These are phyloP conservation scores for Melanogaster broomeanus DNA, from an alignment of 768 basidiomycete genomes.

Conservation along the genomic window DNA sequence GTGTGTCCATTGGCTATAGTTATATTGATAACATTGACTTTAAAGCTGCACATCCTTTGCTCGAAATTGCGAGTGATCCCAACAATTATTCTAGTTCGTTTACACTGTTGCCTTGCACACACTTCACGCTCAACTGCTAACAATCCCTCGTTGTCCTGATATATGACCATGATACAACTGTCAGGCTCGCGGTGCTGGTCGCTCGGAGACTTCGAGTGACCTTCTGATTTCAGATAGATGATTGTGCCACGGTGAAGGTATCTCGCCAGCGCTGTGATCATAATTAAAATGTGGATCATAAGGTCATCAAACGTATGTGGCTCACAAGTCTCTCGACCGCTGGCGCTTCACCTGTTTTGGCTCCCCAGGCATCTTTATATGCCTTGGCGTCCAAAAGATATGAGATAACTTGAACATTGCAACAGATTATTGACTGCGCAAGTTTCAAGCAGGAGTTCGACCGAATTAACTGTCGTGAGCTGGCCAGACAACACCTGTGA, in stretches of 20 bases:
- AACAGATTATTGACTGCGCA: background rate
- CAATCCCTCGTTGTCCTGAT: background rate
- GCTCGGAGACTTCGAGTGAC: conserved; percentile 30
- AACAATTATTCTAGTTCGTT: background rate
- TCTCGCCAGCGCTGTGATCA: conserved; percentile 16
- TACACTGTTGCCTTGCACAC: background rate
- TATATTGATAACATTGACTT: conserved; percentile 3
- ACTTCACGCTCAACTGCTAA: too few species aligned
- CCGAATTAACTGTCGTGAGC: background rate
- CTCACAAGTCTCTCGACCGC: conserved; percentile 28
- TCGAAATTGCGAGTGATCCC: background rate
- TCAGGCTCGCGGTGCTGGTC: conserved; percentile 13
- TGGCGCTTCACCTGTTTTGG: conserved; percentile 22
- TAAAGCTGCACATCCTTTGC: conserved; percentile 24
- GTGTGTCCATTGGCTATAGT: background rate
- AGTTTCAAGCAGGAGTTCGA: background rate
- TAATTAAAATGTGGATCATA: background rate
- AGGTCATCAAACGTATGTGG: background rate
- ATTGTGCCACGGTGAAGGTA: conserved; percentile 33
- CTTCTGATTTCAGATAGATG: conserved; percentile 31
- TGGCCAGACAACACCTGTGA: background rate
- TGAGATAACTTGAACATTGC: conserved; percentile 49
- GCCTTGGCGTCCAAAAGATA: conserved; percentile 53
- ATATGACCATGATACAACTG: background rate
- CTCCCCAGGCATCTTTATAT: conserved; percentile 53